A percentile compares a stretch with the other conserved stretches of the same genome.
Evolutionary conservation across 1,284 basidiomycete species (phyloP).

Genomic region (Ceratorhiza oryzae-sativae): DNA sequence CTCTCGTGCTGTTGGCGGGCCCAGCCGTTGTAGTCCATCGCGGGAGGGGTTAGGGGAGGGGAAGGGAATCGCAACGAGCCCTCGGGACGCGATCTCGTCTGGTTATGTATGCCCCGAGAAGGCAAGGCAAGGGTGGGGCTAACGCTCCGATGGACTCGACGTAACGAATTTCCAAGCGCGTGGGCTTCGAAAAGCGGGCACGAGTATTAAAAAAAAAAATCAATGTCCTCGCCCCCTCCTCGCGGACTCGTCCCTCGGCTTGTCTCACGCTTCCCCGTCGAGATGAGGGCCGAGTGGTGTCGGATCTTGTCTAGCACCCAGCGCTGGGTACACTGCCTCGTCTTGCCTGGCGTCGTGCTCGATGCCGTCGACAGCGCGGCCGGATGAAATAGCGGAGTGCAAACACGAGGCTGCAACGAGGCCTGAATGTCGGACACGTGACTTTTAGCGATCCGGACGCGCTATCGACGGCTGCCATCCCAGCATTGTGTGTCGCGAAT

Average conservation of each 20-base stretch:
- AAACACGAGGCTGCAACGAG: conserved; percentile 37
- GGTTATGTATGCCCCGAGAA: conserved; percentile 4
- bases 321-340: neutral
- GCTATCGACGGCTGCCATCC: neutral
- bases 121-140: neutral
- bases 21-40: conserved; percentile 36
- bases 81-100: neutral
- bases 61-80: neutral
- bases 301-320: neutral
- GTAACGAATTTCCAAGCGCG: neutral
- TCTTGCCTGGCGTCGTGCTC: conserved; percentile 1
- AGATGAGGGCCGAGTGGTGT: neutral
- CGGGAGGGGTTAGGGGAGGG: neutral
- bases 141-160: conserved; percentile 18
- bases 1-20: conserved; percentile 19
- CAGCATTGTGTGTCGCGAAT: neutral
- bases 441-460: conserved; percentile 3
- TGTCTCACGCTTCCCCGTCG: neutral
- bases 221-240: neutral
- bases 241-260: neutral
- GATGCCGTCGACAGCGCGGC: neutral
- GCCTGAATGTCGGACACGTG: conserved; percentile 8
- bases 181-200: conserved; percentile 3
- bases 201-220: neutral
- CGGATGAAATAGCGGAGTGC: conserved; percentile 21